A percentile compares a stretch with the other conserved stretches of the same genome.
Evolutionary conservation across 345 rosid species (phyloP).

Genomic region (Syzygium grande): DNA sequence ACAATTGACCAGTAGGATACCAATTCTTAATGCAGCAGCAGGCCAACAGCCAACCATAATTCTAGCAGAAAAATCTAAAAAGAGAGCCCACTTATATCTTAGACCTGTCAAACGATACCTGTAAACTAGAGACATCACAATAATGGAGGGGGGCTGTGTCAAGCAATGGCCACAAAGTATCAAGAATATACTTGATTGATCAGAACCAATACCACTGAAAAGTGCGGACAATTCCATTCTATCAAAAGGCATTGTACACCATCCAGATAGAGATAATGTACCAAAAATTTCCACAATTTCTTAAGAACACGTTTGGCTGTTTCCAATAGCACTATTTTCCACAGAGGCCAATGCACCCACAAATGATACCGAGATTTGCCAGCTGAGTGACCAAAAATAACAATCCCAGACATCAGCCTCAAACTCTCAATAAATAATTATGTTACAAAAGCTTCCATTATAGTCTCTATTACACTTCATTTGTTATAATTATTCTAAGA

Average conservation of each 20-base stretch:
- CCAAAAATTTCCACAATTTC: background rate
- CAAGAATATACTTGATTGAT: background rate
- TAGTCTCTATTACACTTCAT: background rate
- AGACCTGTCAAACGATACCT: background rate
- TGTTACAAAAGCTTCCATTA: background rate
- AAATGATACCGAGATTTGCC: background rate
- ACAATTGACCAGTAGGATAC: background rate
- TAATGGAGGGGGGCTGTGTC: background rate
- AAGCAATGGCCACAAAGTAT: background rate
- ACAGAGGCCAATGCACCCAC: background rate
- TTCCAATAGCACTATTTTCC: background rate
- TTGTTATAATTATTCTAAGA: background rate
- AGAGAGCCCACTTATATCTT: background rate
- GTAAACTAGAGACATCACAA: background rate
- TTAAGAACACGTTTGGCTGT: background rate
- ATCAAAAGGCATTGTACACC: background rate
- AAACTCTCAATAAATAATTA: background rate
- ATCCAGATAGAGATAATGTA: background rate
- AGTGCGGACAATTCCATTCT: background rate
- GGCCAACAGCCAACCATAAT: background rate
- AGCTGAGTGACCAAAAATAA: background rate
- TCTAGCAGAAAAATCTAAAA: background rate
- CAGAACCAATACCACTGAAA: background rate
- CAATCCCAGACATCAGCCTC: background rate
- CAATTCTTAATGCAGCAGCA: background rate